Evolutionary conservation across 1,139 yeast genomes (phyloP).

Genomic region (Saccharomyces hybrid): DNA sequence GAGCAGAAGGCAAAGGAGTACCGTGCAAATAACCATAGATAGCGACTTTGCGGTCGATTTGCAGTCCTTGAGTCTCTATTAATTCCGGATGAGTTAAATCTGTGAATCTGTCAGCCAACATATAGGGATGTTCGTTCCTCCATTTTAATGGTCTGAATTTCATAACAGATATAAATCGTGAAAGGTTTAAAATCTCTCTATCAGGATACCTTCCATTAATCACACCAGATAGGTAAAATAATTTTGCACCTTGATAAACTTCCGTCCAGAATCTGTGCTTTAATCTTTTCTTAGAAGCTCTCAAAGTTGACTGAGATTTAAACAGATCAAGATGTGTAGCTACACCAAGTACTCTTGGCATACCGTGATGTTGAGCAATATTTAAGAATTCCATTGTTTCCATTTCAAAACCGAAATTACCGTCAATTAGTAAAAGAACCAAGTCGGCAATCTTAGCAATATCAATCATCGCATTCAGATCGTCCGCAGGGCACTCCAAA

Average conservation of each 20-base stretch:
- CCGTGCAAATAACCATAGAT: slow-evolving; percentile 94
- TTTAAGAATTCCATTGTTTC: slow-evolving; percentile 98
- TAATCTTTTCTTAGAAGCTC: slow-evolving; percentile 85
- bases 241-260: slow-evolving; percentile 95
- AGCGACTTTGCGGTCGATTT: slow-evolving; percentile 83
- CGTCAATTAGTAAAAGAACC: slow-evolving; percentile 83
- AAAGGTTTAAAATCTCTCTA: slow-evolving; percentile 83
- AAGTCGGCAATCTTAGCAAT: slow-evolving; percentile 93
- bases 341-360: slow-evolving; percentile 94
- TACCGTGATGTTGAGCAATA: slow-evolving; percentile 95
- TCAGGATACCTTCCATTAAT: slow-evolving; percentile 97
- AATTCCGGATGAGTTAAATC: slow-evolving; percentile 89
- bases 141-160: slow-evolving; percentile 95
- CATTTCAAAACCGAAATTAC: slow-evolving; percentile 98
- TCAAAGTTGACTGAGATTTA: slow-evolving; percentile 78
- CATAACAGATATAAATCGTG: slow-evolving; percentile 93
- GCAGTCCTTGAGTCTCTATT: slow-evolving; percentile 62
- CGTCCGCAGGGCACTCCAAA: slow-evolving; percentile 80
- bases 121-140: slow-evolving; percentile 97
- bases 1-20: slow-evolving; percentile 60
- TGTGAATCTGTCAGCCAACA: slow-evolving; percentile 86
- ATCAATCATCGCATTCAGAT: slow-evolving; percentile 91
- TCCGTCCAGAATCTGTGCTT: slow-evolving; percentile 98
- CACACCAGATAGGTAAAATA: slow-evolving; percentile 91
- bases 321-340: slow-evolving; percentile 94